Evolutionary conservation across 140 eudicot genomes (phyloP).

Genomic region (Oenanthe javanica): DNA sequence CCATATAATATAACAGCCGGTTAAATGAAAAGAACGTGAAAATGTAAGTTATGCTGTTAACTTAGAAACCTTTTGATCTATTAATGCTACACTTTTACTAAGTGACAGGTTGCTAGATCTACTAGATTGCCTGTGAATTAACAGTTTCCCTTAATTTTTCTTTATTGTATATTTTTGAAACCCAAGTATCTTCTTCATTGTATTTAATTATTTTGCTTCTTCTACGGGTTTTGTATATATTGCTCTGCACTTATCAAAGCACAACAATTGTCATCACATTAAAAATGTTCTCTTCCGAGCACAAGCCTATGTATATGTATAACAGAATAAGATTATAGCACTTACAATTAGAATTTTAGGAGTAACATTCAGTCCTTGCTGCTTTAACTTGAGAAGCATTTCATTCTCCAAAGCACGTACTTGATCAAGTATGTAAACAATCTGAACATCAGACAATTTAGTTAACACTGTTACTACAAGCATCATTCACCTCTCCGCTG

Average conservation of each 20-base stretch:
- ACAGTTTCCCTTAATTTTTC: neutral
- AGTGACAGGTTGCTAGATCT: neutral
- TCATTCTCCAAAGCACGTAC: slow-evolving; percentile 93
- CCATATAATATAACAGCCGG: too few relatives aligned
- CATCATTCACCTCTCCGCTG: neutral
- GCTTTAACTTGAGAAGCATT: slow-evolving; percentile 65
- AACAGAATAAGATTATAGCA: neutral
- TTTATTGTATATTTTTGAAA: neutral
- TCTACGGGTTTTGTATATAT: neutral
- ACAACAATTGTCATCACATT: neutral
- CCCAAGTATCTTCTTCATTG: neutral
- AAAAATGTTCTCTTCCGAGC: neutral
- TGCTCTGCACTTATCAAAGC: neutral
- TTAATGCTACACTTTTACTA: too few relatives aligned
- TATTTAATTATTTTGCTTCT: neutral
- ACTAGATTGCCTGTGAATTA: neutral
- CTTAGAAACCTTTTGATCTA: neutral
- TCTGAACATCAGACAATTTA: slow-evolving; percentile 29
- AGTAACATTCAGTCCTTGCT: slow-evolving; percentile 77
- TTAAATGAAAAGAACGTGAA: too few relatives aligned
- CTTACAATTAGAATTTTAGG: slow-evolving; percentile 87
- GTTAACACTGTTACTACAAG: neutral
- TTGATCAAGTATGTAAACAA: slow-evolving; percentile 95
- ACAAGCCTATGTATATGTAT: neutral
- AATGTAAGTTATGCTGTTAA: neutral